Evolutionary conservation across 1,284 basidiomycete genomes (phyloP).

Genomic region (Naganishia sp.): DNA sequence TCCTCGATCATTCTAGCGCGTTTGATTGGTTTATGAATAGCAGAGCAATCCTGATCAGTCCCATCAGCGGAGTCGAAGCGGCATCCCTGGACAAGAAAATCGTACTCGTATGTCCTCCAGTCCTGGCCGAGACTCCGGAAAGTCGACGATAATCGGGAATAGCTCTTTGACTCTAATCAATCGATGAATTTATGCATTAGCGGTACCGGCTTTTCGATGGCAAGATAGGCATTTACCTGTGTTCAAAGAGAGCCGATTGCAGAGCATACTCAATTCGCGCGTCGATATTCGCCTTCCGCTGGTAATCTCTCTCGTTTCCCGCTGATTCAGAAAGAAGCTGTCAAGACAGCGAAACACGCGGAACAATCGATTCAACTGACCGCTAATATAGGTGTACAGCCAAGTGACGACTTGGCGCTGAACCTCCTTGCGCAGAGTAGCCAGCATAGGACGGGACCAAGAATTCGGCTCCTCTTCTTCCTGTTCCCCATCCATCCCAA

Average conservation of each 20-base stretch:
- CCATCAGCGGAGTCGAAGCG: background rate
- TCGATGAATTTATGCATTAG: background rate
- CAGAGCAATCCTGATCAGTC: slow-evolving; percentile 40
- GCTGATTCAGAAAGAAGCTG: background rate
- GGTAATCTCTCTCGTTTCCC: slow-evolving; percentile 40
- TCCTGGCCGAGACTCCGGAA: slow-evolving; percentile 80
- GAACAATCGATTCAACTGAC: slow-evolving; percentile 53
- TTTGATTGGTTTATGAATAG: slow-evolving; percentile 46
- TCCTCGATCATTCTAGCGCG: slow-evolving; percentile 48
- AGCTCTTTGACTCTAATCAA: slow-evolving; percentile 73
- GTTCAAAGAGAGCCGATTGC: slow-evolving; percentile 80
- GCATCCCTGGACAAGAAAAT: background rate
- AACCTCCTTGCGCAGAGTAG: slow-evolving; percentile 56
- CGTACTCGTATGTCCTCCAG: slow-evolving; percentile 77
- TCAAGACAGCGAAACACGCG: slow-evolving; percentile 32
- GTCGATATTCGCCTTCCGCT: slow-evolving; percentile 74
- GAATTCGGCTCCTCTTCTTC: slow-evolving; percentile 12
- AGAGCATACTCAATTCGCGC: slow-evolving; percentile 87
- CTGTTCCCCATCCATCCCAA: slow-evolving; percentile 1
- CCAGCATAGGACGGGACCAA: slow-evolving; percentile 13
- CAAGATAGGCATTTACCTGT: slow-evolving; percentile 61
- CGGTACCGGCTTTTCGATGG: background rate
- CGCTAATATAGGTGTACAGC: slow-evolving; percentile 22
- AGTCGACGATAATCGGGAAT: slow-evolving; percentile 94
- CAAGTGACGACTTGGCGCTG: slow-evolving; percentile 41